Conservation (phyloP, 2,329 filamentous ascomycete species). For the Diplodia sapinea region DNA sequence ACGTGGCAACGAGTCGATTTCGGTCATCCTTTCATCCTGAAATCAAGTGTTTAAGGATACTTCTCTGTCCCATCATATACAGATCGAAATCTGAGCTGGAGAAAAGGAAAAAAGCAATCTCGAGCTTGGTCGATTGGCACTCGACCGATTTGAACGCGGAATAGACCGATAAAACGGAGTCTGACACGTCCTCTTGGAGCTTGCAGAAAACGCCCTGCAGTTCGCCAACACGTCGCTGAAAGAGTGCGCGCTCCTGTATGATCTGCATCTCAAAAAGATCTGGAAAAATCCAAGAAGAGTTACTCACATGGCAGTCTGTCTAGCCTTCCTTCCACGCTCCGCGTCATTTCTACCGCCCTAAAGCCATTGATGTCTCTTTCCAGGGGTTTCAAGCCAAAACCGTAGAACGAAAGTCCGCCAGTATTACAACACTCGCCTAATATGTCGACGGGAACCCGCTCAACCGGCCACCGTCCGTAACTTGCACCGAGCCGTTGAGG, state of each 20-base stretch:
- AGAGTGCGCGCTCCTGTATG: too few species aligned
- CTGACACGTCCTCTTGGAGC: too few species aligned
- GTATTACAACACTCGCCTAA: constrained; percentile 30
- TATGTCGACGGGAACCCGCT: constrained; percentile 45
- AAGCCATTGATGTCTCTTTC: background rate
- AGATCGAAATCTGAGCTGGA: too few species aligned
- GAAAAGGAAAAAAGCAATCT: too few species aligned
- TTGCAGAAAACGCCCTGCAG: too few species aligned
- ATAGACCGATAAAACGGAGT: too few species aligned
- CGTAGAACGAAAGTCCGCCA: background rate
- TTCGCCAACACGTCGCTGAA: too few species aligned
- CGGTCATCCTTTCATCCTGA: background rate
- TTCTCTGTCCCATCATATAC: background rate
- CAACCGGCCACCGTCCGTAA: constrained; percentile 55
- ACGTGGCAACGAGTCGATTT: background rate
- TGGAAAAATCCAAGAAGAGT: background rate
- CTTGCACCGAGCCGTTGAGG: constrained; percentile 59
- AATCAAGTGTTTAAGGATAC: background rate
- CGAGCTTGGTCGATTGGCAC: too few species aligned
- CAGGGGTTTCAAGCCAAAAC: background rate
- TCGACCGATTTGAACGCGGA: too few species aligned
- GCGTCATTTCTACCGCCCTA: background rate
- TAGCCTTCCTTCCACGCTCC: background rate
- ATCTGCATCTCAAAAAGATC: background rate
- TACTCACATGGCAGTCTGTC: background rate